These are phyloP conservation scores for Saccharomyces kudriavzevii DNA, from an alignment of 805 yeast genomes.

Conservation along the genomic window DNA sequence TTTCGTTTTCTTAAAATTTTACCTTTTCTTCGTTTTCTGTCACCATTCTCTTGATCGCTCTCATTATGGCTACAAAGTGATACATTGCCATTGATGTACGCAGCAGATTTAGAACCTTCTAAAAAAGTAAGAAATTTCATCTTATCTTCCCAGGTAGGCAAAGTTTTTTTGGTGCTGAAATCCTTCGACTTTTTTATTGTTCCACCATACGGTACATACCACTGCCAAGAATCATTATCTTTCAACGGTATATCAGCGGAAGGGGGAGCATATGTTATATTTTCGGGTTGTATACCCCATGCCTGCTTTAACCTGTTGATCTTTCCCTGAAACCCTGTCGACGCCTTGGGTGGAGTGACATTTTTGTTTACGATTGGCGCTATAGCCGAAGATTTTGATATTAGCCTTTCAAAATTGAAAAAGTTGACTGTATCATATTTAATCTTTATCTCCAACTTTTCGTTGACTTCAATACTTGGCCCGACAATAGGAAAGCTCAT, in stretches of 20 bases:
- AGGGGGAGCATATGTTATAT: background rate
- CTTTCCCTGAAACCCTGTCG: background rate
- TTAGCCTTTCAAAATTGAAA: conserved; percentile 13
- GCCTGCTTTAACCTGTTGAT: background rate
- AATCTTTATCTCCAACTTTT: conserved; percentile 11
- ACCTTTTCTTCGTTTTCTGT: too few relatives aligned
- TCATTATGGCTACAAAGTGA: conserved; percentile 19
- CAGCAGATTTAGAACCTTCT: conserved; percentile 34
- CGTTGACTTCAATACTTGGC: background rate
- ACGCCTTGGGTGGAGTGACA: background rate
- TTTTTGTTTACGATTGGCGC: background rate
- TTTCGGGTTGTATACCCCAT: background rate
- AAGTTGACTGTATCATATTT: conserved; percentile 20
- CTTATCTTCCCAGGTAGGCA: conserved; percentile 49
- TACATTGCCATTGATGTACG: conserved; percentile 32
- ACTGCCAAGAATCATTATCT: background rate
- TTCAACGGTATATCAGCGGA: background rate
- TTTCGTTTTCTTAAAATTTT: background rate
- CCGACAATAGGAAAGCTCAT: background rate
- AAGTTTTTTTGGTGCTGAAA: conserved; percentile 51
- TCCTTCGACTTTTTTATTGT: conserved; percentile 47
- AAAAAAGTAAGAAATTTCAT: conserved; percentile 38
- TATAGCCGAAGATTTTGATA: background rate
- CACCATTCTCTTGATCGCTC: conserved; percentile 7
- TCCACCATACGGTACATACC: conserved; percentile 41